A percentile compares a stretch with the other conserved stretches of the same genome.
Evolutionary conservation across 2,329 filamentous ascomycete species (phyloP).

Genomic region (Ceratocystis smalleyi): DNA sequence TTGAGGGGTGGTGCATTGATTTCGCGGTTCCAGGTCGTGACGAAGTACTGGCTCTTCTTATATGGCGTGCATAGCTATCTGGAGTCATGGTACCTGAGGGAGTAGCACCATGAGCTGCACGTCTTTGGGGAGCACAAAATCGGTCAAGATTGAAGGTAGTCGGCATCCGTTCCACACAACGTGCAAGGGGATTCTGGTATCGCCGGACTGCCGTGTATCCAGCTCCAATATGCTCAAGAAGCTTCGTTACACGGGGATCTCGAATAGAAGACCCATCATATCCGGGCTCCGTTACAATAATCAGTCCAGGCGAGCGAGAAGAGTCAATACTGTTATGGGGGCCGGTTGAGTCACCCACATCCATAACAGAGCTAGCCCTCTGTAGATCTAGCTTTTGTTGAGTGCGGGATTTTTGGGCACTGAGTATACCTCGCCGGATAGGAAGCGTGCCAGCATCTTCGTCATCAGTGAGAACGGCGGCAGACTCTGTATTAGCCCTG

Average conservation of each 20-base stretch:
- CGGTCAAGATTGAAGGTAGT: constrained; percentile 12
- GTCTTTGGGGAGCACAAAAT: neutral
- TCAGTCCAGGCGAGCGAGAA: constrained; percentile 30
- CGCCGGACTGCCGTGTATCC: constrained; percentile 61
- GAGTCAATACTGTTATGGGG: constrained; percentile 23
- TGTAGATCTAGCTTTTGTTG: constrained; percentile 65
- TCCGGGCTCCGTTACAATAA: constrained; percentile 35
- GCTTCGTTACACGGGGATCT: constrained; percentile 47
- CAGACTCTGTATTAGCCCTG: neutral
- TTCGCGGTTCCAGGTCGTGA: constrained; percentile 27
- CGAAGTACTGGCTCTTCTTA: constrained; percentile 9
- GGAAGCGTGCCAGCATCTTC: constrained; percentile 24
- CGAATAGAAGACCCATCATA: constrained; percentile 36
- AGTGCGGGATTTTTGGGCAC: constrained; percentile 47
- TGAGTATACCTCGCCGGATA: constrained; percentile 25
- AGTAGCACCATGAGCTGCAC: neutral
- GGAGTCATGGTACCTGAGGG: neutral
- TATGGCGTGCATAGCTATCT: neutral
- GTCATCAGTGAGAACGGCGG: constrained; percentile 19
- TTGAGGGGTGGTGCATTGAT: constrained; percentile 23
- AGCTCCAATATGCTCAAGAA: constrained; percentile 53
- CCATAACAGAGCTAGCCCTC: constrained; percentile 55
- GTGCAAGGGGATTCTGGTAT: constrained; percentile 54
- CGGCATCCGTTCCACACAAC: constrained; percentile 37
- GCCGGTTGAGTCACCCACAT: constrained; percentile 30